Percentiles rank a stretch among this genome's conserved stretches.
These are phyloP conservation scores for Anthostomella pinea DNA, from an alignment of 2,329 filamentous ascomycete species.

Conservation along the genomic window DNA sequence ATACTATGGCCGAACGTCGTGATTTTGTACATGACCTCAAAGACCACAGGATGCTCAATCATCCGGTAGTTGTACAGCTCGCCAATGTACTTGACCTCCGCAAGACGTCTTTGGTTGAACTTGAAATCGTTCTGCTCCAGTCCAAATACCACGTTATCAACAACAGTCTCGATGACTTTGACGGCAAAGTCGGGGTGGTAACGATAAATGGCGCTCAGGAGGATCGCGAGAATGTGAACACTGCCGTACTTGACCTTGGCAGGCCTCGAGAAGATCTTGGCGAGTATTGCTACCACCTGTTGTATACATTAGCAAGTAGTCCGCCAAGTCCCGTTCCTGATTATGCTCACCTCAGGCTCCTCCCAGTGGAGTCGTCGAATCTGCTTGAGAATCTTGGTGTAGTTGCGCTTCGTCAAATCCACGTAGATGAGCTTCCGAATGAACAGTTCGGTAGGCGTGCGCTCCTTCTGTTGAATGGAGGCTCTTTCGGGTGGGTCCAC, in stretches of 20 bases:
- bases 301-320: slow-evolving; percentile 17
- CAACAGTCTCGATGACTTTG: slow-evolving; percentile 83
- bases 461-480: slow-evolving; percentile 94
- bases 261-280: slow-evolving; percentile 93
- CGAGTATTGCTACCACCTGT: slow-evolving; percentile 69
- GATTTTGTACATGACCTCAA: slow-evolving; percentile 92
- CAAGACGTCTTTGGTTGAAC: slow-evolving; percentile 90
- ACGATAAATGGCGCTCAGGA: slow-evolving; percentile 82
- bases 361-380: slow-evolving; percentile 97
- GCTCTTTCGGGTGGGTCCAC: slow-evolving; percentile 92
- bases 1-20: slow-evolving; percentile 84
- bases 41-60: slow-evolving; percentile 91
- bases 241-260: slow-evolving; percentile 98
- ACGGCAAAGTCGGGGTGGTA: slow-evolving; percentile 92
- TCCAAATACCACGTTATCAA: slow-evolving; percentile 84
- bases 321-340: background rate
- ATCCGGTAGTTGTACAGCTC: slow-evolving; percentile 98
- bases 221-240: slow-evolving; percentile 86
- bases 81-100: slow-evolving; percentile 93
- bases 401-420: slow-evolving; percentile 90
- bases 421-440: slow-evolving; percentile 89
- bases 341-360: slow-evolving; percentile 67
- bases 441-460: slow-evolving; percentile 89
- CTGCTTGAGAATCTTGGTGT: slow-evolving; percentile 90
- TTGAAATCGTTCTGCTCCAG: slow-evolving; percentile 97